Base-by-base conservation (phyloP, 2,329 filamentous ascomycete species). In the Teratosphaeria epicoccoides region DNA sequence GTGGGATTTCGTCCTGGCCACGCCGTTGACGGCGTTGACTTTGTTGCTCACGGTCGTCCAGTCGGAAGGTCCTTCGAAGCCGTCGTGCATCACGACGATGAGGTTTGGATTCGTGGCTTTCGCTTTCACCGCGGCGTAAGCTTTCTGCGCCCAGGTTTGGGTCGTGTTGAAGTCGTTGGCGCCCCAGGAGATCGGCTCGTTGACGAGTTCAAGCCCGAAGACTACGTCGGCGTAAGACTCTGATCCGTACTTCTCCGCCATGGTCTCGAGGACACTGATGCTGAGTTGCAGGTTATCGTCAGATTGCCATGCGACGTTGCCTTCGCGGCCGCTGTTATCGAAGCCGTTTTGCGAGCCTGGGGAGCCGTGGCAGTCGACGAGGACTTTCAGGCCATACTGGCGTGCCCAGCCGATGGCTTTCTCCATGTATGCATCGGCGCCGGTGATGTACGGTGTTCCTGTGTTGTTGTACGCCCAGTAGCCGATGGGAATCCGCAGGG, bases 261-360 rank as follows among this genome's bases (percentile, higher is more conserved):
- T 68, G 3, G 53, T 64, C 48, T 65, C 52, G 40, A 74, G 67
- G 11, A 72, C 68, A 4, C 51, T 54, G n/a, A 70, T 61, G 25
- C 68, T 71, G 4, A 63, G 56, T 6, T 61, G 43, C 6, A 71
- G 61, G 51, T 68, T 71, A 54, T 57, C 11, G 53, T 33, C 50
- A 3, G 44, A 48, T 55, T 67, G 64, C 66, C 66, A 68, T 17
- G 57, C 29, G 20, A 63, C 58, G 7, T 43, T 37, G 3, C 58
- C 62, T 14, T 43, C 43, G 6, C 49, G 57, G 11, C 65, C 65
- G 37, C 60, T 66, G 53, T 64, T 61, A 28, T 68, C 68, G 54
- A 75, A 77, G 10, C 76, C 77, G 57, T 78, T 78, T 56, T 78
- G 75, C 3, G 67, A 72, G 22, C 71, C 71, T 14, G 75, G 74